phyloP scores from a whole-genome alignment of 2,329 filamentous ascomycete genomes.

The Alternaria viburni region DNA sequence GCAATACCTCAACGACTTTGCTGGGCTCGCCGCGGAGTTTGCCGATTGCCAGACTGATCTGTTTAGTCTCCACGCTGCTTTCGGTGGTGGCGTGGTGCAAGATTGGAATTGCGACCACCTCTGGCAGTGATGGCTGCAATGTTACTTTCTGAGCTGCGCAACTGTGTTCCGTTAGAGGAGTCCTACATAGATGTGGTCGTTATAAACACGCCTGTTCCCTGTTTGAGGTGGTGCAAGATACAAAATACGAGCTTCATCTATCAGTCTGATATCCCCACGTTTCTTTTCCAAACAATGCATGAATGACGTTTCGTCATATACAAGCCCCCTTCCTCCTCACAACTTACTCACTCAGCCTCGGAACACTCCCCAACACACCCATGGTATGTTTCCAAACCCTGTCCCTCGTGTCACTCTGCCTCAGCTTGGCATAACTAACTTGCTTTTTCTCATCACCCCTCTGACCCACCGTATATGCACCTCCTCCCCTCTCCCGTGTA shows the following conservation, averaged over 20 bases:
- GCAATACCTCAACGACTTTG: constrained; percentile 22
- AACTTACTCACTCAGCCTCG: neutral
- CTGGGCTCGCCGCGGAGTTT: constrained; percentile 17
- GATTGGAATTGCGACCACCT: constrained; percentile 20
- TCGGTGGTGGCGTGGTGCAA: constrained; percentile 14
- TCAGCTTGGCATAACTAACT: constrained; percentile 25
- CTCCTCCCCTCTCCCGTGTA: constrained; percentile 30
- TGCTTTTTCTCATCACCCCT: constrained; percentile 26
- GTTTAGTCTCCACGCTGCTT: constrained; percentile 12
- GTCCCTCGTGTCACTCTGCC: constrained; percentile 31
- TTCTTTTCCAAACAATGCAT: neutral
- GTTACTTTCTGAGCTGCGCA: neutral
- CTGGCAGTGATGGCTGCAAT: constrained; percentile 17
- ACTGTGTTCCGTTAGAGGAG: neutral
- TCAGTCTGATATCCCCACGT: neutral
- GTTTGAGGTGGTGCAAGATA: neutral
- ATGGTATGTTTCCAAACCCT: constrained; percentile 44
- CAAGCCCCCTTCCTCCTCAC: neutral
- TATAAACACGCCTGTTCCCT: neutral
- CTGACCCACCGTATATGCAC: constrained; percentile 33
- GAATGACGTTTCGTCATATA: neutral
- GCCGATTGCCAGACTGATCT: constrained; percentile 9
- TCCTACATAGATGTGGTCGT: neutral
- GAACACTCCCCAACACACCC: constrained; percentile 8
- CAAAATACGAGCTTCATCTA: neutral